Conservation (phyloP, 2,329 filamentous ascomycete species). For the Monilinia fructicola region DNA sequence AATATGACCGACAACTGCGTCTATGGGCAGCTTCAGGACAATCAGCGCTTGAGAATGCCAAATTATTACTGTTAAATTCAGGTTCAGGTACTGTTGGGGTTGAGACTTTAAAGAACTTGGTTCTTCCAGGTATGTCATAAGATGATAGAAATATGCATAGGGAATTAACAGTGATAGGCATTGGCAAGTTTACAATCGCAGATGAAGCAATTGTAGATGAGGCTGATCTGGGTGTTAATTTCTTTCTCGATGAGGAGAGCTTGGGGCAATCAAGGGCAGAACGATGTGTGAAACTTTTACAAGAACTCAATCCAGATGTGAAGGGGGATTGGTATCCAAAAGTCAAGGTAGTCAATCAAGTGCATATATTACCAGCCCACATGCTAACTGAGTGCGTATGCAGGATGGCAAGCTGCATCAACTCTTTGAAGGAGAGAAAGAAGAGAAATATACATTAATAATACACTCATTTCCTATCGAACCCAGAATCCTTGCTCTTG, state of each 20-base stretch:
- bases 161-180: constrained; percentile 51
- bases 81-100: constrained; percentile 83
- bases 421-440: constrained; percentile 35
- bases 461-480: constrained; percentile 60
- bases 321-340: constrained; percentile 68
- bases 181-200: constrained; percentile 88
- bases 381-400: neutral
- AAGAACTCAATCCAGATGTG: constrained; percentile 92
- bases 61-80: constrained; percentile 87
- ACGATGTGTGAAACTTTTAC: constrained; percentile 71
- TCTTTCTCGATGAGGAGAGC: constrained; percentile 82
- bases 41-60: constrained; percentile 82
- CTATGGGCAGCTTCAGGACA: constrained; percentile 94
- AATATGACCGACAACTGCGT: constrained; percentile 92
- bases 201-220: constrained; percentile 77
- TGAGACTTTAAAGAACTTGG: constrained; percentile 95
- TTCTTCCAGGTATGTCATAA: constrained; percentile 67
- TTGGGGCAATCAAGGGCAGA: constrained; percentile 77
- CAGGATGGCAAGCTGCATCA: constrained; percentile 21
- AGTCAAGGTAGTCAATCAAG: constrained; percentile 42
- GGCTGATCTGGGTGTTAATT: constrained; percentile 89
- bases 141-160: neutral
- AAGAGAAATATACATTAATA: constrained; percentile 57
- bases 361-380: neutral
- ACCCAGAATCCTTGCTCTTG: constrained; percentile 49